Conservation (phyloP, 2,329 filamentous ascomycete genomes). For the Paraconiothyrium sp. region DNA sequence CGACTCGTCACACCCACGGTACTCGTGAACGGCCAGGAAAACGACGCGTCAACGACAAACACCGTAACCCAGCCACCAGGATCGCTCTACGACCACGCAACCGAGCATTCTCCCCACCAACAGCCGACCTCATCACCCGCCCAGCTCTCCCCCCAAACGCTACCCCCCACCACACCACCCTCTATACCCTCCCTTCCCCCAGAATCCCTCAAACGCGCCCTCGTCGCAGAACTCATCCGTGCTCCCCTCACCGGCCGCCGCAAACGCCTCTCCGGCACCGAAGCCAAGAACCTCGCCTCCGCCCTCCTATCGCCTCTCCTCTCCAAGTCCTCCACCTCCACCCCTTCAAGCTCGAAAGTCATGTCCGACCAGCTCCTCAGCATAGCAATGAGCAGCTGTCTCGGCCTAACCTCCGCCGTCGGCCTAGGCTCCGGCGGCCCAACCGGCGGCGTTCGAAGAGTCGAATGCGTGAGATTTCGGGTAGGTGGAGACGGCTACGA, state of each 20-base stretch:
- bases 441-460: slow-evolving; percentile 46
- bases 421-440: slow-evolving; percentile 50
- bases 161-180: slow-evolving; percentile 14
- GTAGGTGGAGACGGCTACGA: slow-evolving; percentile 53
- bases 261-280: slow-evolving; percentile 55
- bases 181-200: slow-evolving; percentile 39
- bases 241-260: slow-evolving; percentile 54
- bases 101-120: slow-evolving; percentile 21
- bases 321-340: slow-evolving; percentile 35
- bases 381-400: slow-evolving; percentile 55
- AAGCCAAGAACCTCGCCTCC: slow-evolving; percentile 58
- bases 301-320: slow-evolving; percentile 53
- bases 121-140: slow-evolving; percentile 37
- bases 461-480: slow-evolving; percentile 55
- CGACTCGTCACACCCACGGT: slow-evolving; percentile 69
- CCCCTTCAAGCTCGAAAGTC: slow-evolving; percentile 35
- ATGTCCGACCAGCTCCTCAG: slow-evolving; percentile 49
- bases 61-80: slow-evolving; percentile 31
- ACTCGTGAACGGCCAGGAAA: slow-evolving; percentile 62
- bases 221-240: slow-evolving; percentile 59
- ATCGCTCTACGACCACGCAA: slow-evolving; percentile 29
- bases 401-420: slow-evolving; percentile 46
- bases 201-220: slow-evolving; percentile 56
- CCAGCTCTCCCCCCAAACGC: slow-evolving; percentile 33
- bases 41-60: slow-evolving; percentile 34